Evolutionary conservation across 768 basidiomycete species (phyloP).

Genomic region (Megacollybia marginata): DNA sequence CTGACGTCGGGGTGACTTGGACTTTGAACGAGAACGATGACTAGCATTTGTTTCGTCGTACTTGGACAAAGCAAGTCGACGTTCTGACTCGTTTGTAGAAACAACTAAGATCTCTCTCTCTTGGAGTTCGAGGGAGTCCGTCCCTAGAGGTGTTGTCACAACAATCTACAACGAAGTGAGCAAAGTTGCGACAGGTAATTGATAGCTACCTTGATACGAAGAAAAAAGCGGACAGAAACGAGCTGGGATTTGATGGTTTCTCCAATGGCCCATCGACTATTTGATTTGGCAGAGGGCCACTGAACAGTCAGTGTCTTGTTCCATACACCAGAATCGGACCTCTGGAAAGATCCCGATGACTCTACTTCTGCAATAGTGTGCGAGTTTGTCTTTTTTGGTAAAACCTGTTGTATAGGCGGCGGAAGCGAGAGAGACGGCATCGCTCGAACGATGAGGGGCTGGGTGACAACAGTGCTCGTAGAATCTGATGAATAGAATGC

Average conservation of each 20-base stretch:
- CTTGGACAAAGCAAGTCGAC: conserved; percentile 54
- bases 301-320: conserved; percentile 59
- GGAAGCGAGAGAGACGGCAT: conserved; percentile 14
- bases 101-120: conserved; percentile 61
- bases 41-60: conserved; percentile 35
- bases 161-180: conserved; percentile 26
- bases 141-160: conserved; percentile 48
- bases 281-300: conserved; percentile 64
- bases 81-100: conserved; percentile 64
- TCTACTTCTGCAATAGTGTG: conserved; percentile 52
- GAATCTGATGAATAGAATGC: conserved; percentile 21
- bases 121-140: conserved; percentile 62
- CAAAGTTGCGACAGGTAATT: conserved; percentile 10
- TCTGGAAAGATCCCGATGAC: conserved; percentile 49
- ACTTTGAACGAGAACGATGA: conserved; percentile 5
- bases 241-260: conserved; percentile 65
- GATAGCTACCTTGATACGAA: conserved; percentile 53
- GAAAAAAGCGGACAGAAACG: conserved; percentile 61
- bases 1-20: conserved; percentile 12
- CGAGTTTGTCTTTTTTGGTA: conserved; percentile 34
- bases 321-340: conserved; percentile 52
- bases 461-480: conserved; percentile 18
- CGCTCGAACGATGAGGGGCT: no score
- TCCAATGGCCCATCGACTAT: conserved; percentile 72
- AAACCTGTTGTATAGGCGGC: conserved; percentile 9